Base-by-base conservation (phyloP, 371 early-diverging fungal species). In the Parasitella parasitica region DNA sequence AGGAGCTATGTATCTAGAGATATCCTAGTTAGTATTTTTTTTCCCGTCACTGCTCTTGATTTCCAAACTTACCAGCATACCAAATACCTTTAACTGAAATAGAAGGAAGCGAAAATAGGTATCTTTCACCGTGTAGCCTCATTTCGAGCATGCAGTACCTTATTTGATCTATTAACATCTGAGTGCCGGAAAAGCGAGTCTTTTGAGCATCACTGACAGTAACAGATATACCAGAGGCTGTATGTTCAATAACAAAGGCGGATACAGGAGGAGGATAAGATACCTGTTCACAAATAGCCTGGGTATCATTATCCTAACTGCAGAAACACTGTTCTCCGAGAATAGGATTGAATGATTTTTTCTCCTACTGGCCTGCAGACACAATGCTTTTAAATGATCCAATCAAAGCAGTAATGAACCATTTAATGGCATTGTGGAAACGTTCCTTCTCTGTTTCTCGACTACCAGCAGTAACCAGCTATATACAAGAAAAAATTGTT, bases 291-390 rank as follows among this genome's bases (percentile, higher is more conserved):
- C 89, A 88, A 7, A 82, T 70, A 59, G 91, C 80, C 59, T 70
- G 67, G 6, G 88, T 87, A 30, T 80, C 80, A 55, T 88, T 84
- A 12, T 83, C 77, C 91, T 90, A 91, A 16, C 76, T 61, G 28
- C 88, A 87, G 51, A 83, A 68, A 70, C 89, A 92, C 66, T 90
- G 89, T 62, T 93, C 93, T 52, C 93, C 93, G 1, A 93, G 78
- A 43, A 93, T 89, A 18, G 93, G 93, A 61, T 93, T 93, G 64
- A 86, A 93, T 4, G 93, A 93, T 65, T 93, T 93, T 82, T 92
- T 93, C 63, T 92, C 93, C 76, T 84, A 88, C 66, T 84, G 84
- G 26, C 83, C 78, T 66, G 86, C 81, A 22, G 91, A 89, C 6
- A 84, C 82, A 55, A 89, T 83, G 66, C 81, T 80, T 38, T 84